Percentiles rank a stretch among this genome's conserved stretches.
These are phyloP conservation scores for Sporothrix curviconia DNA, from an alignment of 2,329 filamentous ascomycete genomes.

Conservation along the genomic window DNA sequence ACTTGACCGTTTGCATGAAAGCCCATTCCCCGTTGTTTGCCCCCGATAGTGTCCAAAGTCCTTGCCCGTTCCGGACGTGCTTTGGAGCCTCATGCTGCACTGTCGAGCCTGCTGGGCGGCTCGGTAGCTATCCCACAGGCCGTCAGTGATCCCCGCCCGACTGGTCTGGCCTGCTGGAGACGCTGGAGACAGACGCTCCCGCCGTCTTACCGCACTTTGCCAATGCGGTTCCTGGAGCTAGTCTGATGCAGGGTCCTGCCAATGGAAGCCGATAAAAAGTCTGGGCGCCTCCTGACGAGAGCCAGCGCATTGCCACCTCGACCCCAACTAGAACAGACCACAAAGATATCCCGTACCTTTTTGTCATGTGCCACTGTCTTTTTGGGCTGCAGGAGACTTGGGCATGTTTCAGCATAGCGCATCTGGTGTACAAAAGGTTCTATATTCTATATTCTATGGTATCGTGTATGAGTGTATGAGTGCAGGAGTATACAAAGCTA, in stretches of 20 bases:
- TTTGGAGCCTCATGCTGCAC: not conserved
- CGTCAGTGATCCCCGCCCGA: too few species aligned
- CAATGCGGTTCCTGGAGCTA: not conserved
- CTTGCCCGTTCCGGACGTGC: not conserved
- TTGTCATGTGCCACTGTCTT: not conserved
- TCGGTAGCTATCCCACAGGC: too few species aligned
- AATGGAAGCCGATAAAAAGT: too few species aligned
- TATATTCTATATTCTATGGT: constrained; percentile 2
- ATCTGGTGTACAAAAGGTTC: not conserved
- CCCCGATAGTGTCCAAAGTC: not conserved
- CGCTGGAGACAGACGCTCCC: not conserved
- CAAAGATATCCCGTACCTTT: not conserved
- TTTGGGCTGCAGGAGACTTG: too few species aligned
- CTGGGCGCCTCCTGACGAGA: too few species aligned
- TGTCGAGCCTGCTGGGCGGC: not conserved
- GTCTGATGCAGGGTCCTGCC: constrained; percentile 5
- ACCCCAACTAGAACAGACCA: too few species aligned
- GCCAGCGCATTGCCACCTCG: too few species aligned
- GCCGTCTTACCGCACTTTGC: not conserved
- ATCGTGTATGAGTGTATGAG: too few species aligned
- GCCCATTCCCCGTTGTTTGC: not conserved
- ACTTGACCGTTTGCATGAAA: not conserved
- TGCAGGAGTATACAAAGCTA: too few species aligned
- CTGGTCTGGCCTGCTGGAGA: not conserved
- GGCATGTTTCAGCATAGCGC: too few species aligned